Base-by-base conservation (phyloP, 2,329 filamentous ascomycete species). In the Penicillium rolfsii region DNA sequence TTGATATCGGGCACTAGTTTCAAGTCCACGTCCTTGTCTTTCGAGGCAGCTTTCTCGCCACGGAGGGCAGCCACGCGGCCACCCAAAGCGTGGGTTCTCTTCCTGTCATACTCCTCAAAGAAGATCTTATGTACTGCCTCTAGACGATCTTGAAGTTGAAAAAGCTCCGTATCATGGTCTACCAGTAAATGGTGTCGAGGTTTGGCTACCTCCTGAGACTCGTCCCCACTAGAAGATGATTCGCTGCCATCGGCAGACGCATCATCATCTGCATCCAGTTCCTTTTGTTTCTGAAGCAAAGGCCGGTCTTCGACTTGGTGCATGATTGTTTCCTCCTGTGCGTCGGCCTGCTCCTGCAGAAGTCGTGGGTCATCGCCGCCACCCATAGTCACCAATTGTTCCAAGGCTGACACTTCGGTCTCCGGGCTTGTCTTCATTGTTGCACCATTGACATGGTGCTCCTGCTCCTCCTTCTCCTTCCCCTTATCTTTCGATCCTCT, bases 231-330 rank as follows among this genome's bases (percentile, higher is more conserved):
- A 7, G 72, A 67, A 5, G 70, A 73, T 30, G 77, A 80, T 36
- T 82, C 80, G 52, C 82, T 82, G 16, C 82, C 81, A 62, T 83
- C 85, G 57, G 81, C 84, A 40, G 60, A 62, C 8, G 85, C 83
- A 43, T 91, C 88, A 67, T 93, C 91, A 70, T 93, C 91, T 68
- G 91, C 91, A 71, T 99, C 95, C 24, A 97, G 83, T 73, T 93
- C 84, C 70, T 97, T 91, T 76, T 99, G 95, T 79, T 96, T 90
- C 73, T 95, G 91, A n/a, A 96, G 80, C 30, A 99, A 79, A 0
- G 95, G 95, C 14, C 94, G 86, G 64, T 97, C 93, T 62, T 89
- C 91, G 19, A 98, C 84, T 76, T 99, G 95, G 62, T 93, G 91
- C 72, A 93, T 90, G 52, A 99, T 85, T 0, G 89, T 86, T 73